Percentiles rank a stretch among this genome's conserved stretches.
phyloP scores from a whole-genome alignment of 164 flowering plant species.

The Tetracentron sinense region DNA sequence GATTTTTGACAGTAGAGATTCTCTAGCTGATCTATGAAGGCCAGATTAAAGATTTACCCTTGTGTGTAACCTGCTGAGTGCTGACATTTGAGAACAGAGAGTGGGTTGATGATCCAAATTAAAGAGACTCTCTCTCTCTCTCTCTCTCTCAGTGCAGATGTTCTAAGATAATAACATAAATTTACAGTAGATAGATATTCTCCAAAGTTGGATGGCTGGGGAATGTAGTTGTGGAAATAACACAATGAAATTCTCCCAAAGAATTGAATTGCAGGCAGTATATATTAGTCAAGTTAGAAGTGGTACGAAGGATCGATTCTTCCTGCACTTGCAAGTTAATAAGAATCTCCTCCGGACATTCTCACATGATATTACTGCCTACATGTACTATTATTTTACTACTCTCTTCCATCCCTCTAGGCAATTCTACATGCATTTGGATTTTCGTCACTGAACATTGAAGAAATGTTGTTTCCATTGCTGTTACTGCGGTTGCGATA shows the following conservation, averaged over 20 bases:
- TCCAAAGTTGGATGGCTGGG: background rate
- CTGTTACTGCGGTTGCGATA: conserved; percentile 23
- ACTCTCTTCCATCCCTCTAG: no score
- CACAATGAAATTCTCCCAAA: conserved; percentile 10
- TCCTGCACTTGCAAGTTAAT: conserved; percentile 34
- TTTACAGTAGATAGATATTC: no score
- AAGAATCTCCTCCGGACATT: conserved; percentile 30
- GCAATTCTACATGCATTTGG: conserved; percentile 63
- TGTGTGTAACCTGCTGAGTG: no score
- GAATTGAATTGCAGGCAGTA: conserved; percentile 11
- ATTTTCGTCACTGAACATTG: conserved; percentile 63
- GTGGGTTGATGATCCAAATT: background rate
- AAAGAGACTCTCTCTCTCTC: background rate
- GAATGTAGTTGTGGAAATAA: conserved; percentile 7
- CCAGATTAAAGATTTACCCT: no score
- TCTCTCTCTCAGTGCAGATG: background rate
- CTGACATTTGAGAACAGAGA: background rate
- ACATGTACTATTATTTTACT: conserved; percentile 6
- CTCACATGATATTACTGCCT: conserved; percentile 8
- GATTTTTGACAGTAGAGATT: no score
- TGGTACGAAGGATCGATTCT: conserved; percentile 43
- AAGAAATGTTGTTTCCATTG: conserved; percentile 37
- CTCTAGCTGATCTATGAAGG: no score
- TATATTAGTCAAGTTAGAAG: conserved; percentile 15
- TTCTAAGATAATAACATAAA: background rate